Evolutionary conservation across 371 early-diverging fungal genomes (phyloP), one percentile per base, ranked within the genome.

Genomic region (Synchytrium microbalum): DNA sequence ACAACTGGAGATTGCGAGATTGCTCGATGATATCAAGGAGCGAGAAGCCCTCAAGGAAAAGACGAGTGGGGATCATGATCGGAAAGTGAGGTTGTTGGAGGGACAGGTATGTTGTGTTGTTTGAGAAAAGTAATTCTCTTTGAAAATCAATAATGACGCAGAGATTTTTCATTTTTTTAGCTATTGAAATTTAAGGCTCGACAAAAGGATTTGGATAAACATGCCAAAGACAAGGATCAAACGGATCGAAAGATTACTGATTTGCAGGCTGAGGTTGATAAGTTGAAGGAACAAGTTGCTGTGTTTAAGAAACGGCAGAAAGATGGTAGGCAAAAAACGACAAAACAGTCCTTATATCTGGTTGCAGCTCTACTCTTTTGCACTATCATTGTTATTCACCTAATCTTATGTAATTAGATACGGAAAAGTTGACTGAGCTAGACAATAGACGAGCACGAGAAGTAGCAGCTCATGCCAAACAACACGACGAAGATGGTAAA

Each of bases 41-140:
- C 2, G 10, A 64, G 19, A 28, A 10, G 26, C 26, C 51, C 25
- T 29, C 33, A 69, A 66, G 54, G 75, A 72, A 28, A 70, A 62
- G 38, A 10, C 68, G 8, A 74, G 69, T 58, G 76, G 73, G 3
- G 79, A 78, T 24, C 38, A 65, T 46, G 79, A 78, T 32, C 32
- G 71, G 31, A 72, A 65, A 31, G 8, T 70, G 8, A 76, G 75
- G 55, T 28, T n/a, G 16, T 51, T 69, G 2, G 78, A 78, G 56
- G 28, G 60, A n/a, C n/a, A 70, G 28, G 67, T 69, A n/a, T n/a
- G n/a, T n/a, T n/a, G n/a, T n/a, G n/a, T n/a, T 16, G 13, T 10
- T 31, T 8, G 56, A 31, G 1, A 2, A 28, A 2, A 25, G 2
- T 3, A 2, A 59, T 59, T 2, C 25, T 3, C 2, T 29, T 27